Conservation (phyloP, 495 filamentous ascomycete genomes). For the Immersiella caudata region DNA sequence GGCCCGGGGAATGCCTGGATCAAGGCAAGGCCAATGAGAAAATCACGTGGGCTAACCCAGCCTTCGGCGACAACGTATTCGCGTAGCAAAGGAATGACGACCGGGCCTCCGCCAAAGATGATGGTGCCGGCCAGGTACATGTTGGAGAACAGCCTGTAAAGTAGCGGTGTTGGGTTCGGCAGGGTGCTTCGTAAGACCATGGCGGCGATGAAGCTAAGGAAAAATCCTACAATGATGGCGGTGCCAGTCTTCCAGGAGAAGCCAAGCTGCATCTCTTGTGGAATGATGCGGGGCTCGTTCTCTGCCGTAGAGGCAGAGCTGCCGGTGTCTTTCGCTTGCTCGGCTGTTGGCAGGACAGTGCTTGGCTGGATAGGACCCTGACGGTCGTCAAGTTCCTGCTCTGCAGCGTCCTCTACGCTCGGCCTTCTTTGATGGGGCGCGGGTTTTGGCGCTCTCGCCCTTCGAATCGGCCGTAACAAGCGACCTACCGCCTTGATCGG, state of each 20-base stretch:
- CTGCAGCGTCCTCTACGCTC: conserved; percentile 12
- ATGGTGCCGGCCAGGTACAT: conserved; percentile 88
- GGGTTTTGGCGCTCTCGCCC: neutral
- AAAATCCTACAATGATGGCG: conserved; percentile 55
- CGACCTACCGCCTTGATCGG: conserved; percentile 21
- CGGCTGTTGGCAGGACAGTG: conserved; percentile 23
- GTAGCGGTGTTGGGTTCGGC: conserved; percentile 44
- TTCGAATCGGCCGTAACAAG: neutral
- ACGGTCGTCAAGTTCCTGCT: conserved; percentile 5
- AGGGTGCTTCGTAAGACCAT: conserved; percentile 60
- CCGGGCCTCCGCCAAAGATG: conserved; percentile 85
- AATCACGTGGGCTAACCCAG: conserved; percentile 79
- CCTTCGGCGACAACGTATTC: conserved; percentile 79
- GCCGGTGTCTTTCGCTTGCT: conserved; percentile 14
- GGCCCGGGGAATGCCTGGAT: conserved; percentile 85
- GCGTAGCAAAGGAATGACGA: conserved; percentile 79
- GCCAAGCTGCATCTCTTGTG: conserved; percentile 40
- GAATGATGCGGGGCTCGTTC: conserved; percentile 46
- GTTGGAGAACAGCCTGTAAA: conserved; percentile 71
- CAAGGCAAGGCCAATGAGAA: conserved; percentile 79
- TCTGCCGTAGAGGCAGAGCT: conserved; percentile 23
- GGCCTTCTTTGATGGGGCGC: neutral
- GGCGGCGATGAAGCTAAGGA: conserved; percentile 62
- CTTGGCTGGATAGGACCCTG: conserved; percentile 7
- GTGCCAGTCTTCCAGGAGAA: conserved; percentile 53